Conservation (phyloP, 345 rosid genomes). For the Lenwebbia sp. region DNA sequence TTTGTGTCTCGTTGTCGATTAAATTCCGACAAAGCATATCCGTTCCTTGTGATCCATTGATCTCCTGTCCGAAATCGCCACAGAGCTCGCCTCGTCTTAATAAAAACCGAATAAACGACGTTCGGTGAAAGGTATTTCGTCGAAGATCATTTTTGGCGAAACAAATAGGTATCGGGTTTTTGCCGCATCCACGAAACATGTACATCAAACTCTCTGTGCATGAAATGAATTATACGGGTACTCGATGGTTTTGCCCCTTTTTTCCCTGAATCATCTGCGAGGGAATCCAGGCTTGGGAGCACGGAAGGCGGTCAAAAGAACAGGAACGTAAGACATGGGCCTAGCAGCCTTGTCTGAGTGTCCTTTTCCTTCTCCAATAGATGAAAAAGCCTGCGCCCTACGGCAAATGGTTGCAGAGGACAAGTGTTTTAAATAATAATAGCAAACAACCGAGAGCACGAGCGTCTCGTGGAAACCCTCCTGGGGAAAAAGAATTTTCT, state of each 20-base stretch:
- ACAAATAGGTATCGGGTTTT: background rate
- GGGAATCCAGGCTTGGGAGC: background rate
- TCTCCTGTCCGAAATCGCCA: no score
- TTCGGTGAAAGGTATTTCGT: no score
- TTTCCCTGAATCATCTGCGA: background rate
- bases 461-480: background rate
- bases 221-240: background rate
- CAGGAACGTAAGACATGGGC: background rate
- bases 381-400: background rate
- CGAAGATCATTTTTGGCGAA: no score
- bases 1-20: no score
- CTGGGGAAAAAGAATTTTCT: background rate
- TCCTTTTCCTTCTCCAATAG: background rate
- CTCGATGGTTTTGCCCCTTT: background rate
- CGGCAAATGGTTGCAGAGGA: background rate
- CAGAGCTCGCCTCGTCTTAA: no score
- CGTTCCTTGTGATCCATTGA: no score
- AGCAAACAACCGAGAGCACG: background rate
- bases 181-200: background rate
- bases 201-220: background rate
- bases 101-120: no score
- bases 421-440: background rate
- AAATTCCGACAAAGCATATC: no score
- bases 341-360: background rate
- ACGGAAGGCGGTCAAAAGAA: background rate